Evolutionary conservation across 140 eudicot genomes (phyloP), one percentile per base, ranked within the genome.

Genomic region (Senecio squalidus): DNA sequence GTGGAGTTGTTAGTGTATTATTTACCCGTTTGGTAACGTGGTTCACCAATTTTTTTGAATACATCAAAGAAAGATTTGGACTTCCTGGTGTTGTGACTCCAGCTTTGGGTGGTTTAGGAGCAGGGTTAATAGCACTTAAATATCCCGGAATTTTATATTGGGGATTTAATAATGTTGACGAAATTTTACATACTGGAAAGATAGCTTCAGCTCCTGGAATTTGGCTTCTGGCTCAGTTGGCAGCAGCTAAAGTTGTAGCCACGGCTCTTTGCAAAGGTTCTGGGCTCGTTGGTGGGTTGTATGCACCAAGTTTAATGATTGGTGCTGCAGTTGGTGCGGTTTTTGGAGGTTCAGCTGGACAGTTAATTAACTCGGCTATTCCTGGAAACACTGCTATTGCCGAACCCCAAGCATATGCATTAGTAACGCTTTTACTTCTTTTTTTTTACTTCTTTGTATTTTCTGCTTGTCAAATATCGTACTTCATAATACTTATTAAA

Each of bases 321-420:
- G 98, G 98, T 73, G 96, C 98, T 62, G 98, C 96, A 24, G 95
- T 92, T 14, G 98, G 98, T 64, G 98, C 98, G 21, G 98, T 92
- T 27, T 92, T 92, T 66, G 98, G 98, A 5, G 98, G 98, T 63
- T 79, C 74, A 15, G 93, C 98, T 28, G 96, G 93, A 25, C 76
- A 87, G 51, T 61, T 92, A 28, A 87, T 92, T 26, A 92, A 92
- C 69, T 79, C 89, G 0, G 95, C 98, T 50, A 78, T 92, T 46
- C 98, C 96, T 4, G 98, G 98, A 73, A 87, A 87, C 68, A 72
- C 96, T 61, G 92, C 96, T 67, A 51, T 92, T 73, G 98, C 98
- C 9, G 86, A 92, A 72, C 96, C 98, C 31, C 98, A 92, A 65
- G 98, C 98, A n/a, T 92, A 87, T 80, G 96, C 98, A 17, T 70